Conservation (phyloP, 805 yeast species). For the Pichia exigua region DNA sequence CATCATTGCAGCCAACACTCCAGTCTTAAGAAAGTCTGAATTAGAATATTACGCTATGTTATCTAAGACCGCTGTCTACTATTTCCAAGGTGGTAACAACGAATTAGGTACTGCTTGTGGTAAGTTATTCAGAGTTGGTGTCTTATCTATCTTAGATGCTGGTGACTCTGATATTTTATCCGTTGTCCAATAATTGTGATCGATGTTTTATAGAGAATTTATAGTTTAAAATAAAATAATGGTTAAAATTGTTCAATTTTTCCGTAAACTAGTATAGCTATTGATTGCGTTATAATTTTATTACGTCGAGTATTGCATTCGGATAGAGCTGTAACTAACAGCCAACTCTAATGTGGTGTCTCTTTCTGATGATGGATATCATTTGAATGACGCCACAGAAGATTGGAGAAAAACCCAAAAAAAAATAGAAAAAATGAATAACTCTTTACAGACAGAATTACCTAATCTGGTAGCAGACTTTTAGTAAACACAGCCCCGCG, state of each 20-base stretch:
- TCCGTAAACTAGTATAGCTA: too few relatives aligned
- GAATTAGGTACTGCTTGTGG: constrained; percentile 99
- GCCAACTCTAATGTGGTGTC: too few relatives aligned
- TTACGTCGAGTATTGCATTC: too few relatives aligned
- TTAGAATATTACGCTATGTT: constrained; percentile 99
- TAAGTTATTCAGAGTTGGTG: constrained; percentile 99
- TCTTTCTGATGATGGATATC: too few relatives aligned
- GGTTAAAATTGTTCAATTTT: background rate
- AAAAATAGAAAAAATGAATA: too few relatives aligned
- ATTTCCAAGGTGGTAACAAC: constrained; percentile 99
- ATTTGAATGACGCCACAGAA: too few relatives aligned
- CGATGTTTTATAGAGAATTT: background rate
- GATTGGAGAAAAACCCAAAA: too few relatives aligned
- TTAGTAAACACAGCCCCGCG: background rate
- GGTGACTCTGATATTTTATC: constrained; percentile 99
- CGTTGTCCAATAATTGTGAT: constrained; percentile 32
- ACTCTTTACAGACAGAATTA: too few relatives aligned
- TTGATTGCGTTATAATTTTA: too few relatives aligned
- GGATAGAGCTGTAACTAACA: too few relatives aligned
- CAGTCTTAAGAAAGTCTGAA: constrained; percentile 99
- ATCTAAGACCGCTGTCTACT: constrained; percentile 94
- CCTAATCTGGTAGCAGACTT: too few relatives aligned
- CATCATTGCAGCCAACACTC: constrained; percentile 98
- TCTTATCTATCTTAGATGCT: constrained; percentile 89
- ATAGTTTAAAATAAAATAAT: background rate